Conservation (phyloP, 495 filamentous ascomycete genomes). For the Aspergillus cavernicola region DNA sequence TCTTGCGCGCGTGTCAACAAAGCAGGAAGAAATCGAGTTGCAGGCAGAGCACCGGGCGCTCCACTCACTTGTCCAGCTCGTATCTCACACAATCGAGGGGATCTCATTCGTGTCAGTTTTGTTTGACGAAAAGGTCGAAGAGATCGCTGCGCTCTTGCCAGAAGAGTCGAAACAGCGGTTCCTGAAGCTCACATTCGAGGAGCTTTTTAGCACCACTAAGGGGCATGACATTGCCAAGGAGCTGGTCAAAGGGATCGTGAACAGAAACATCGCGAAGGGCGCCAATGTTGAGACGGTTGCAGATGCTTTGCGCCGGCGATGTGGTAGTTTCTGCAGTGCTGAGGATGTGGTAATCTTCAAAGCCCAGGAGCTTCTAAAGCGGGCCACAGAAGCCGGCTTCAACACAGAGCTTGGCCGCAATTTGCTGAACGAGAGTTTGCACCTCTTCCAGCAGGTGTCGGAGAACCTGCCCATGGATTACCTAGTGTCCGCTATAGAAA, state of each 20-base stretch:
- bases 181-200: slow-evolving; percentile 74
- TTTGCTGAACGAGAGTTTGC: slow-evolving; percentile 81
- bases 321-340: slow-evolving; percentile 93
- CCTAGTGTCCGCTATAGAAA: slow-evolving; percentile 68
- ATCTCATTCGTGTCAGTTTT: slow-evolving; percentile 92
- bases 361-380: slow-evolving; percentile 89
- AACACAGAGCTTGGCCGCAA: slow-evolving; percentile 76
- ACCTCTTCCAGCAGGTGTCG: slow-evolving; percentile 84
- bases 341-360: slow-evolving; percentile 98
- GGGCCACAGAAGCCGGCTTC: slow-evolving; percentile 70
- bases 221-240: slow-evolving; percentile 94
- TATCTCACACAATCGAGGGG: slow-evolving; percentile 85
- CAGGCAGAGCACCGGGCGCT: slow-evolving; percentile 93
- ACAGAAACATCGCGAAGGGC: slow-evolving; percentile 90
- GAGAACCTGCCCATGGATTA: slow-evolving; percentile 75
- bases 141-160: slow-evolving; percentile 80
- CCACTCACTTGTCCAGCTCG: slow-evolving; percentile 74
- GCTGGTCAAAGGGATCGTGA: slow-evolving; percentile 96
- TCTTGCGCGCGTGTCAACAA: slow-evolving; percentile 61
- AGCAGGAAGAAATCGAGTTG: slow-evolving; percentile 83
- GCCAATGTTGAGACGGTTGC: slow-evolving; percentile 96
- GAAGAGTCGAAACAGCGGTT: slow-evolving; percentile 63
- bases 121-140: slow-evolving; percentile 85
- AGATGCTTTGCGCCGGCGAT: slow-evolving; percentile 83
- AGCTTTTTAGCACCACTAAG: slow-evolving; percentile 69